Evolutionary conservation across 1,139 yeast species (phyloP).

Genomic region (Fermentozyma sake): DNA sequence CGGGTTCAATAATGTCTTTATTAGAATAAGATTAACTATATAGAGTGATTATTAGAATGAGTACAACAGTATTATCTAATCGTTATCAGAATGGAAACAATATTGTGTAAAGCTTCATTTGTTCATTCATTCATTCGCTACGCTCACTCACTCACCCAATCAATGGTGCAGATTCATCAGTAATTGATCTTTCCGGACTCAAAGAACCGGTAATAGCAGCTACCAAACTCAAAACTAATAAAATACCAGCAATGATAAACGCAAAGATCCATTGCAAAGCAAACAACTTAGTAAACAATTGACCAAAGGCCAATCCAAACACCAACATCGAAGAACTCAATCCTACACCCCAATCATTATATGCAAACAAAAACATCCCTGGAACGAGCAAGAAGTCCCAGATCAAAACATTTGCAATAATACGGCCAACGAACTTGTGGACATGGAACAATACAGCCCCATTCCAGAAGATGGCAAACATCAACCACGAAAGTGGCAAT

Average conservation of each 20-base stretch:
- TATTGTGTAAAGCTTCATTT: slow-evolving; percentile 5
- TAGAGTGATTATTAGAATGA: too few relatives aligned
- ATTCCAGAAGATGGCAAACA: slow-evolving; percentile 75
- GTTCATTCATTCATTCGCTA: too few relatives aligned
- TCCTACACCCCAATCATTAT: slow-evolving; percentile 71
- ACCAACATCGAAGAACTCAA: slow-evolving; percentile 52
- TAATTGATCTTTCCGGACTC: too few relatives aligned
- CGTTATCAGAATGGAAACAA: too few relatives aligned
- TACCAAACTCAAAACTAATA: slow-evolving; percentile 45
- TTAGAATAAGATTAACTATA: too few relatives aligned
- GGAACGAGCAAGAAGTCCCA: slow-evolving; percentile 79
- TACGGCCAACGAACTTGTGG: slow-evolving; percentile 57
- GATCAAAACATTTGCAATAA: slow-evolving; percentile 66
- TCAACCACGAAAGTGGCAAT: slow-evolving; percentile 69
- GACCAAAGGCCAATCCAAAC: slow-evolving; percentile 67
- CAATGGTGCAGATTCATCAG: slow-evolving; percentile 7
- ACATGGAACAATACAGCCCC: slow-evolving; percentile 66
- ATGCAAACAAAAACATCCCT: slow-evolving; percentile 48
- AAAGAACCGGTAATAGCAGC: slow-evolving; percentile 30
- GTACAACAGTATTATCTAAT: too few relatives aligned
- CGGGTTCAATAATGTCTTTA: too few relatives aligned
- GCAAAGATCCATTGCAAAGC: slow-evolving; percentile 88
- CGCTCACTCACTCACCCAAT: too few relatives aligned
- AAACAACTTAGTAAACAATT: slow-evolving; percentile 59
- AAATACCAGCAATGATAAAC: slow-evolving; percentile 53